Base-by-base conservation (phyloP, 148 eudicot species). In the Camellia sinensis region DNA sequence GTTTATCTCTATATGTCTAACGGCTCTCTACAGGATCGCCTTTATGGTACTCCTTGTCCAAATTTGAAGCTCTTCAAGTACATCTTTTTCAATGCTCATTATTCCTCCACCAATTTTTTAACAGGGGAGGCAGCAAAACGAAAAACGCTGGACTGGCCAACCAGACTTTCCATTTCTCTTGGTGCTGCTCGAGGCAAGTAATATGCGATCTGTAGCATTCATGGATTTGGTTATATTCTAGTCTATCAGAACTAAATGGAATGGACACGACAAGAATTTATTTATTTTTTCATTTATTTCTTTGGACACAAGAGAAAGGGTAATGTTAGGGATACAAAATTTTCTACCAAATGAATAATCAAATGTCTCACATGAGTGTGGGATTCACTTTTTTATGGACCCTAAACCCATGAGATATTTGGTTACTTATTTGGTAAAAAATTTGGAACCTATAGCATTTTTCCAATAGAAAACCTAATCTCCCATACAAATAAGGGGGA, bases 131-230 rank as follows among this genome's bases (percentile, higher is more conserved):
- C 91, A 77, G 75, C 88, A 77, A 89, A 83, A 71, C 78, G 87
- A 73, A 83, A 80, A 54, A 73, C 69, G 73, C 81, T 89, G 45
- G 91, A 89, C 78, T 89, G 91, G 91, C 85, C 91, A 75, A 87
- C 91, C 61, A 87, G 91, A 78, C 85, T 89, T 76, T 86, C 89
- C 64, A 79, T 89, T 46, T 89, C 91, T 68, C 79, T 87, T 80
- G 91, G 91, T 63, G 86, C 91, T 77, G 91, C 91, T 74, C 80
- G 89, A 87, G 91, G 91, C 79, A 83, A 87, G 89, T 81, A 76
- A 18, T 14, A 61, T 6, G 0, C 29, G 46, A 2, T 54, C 74
- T 80, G 48, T 59, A 73, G 6, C 13, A 70, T 67, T 29, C 54
- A 78, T 63, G 3, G n/a, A 13, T n/a, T 65, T 72, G 72, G 17